phyloP scores from a whole-genome alignment of 768 basidiomycete species.

The Tulasnella sp. region DNA sequence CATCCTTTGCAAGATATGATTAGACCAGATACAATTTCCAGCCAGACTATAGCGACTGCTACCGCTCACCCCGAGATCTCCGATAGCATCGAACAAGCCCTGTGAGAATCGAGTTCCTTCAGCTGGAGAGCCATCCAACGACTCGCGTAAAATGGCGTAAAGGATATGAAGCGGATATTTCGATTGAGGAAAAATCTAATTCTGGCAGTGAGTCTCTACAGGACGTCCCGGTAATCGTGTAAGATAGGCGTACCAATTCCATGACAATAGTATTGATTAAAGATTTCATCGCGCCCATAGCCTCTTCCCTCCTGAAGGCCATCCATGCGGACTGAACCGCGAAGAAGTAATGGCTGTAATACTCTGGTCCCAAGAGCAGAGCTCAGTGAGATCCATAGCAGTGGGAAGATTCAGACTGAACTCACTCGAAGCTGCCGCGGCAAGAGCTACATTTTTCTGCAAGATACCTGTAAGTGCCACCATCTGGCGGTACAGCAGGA shows the following conservation, averaged over 20 bases:
- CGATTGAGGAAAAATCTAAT: slow-evolving; percentile 45
- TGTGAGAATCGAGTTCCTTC: slow-evolving; percentile 45
- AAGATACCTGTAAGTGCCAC: slow-evolving; percentile 46
- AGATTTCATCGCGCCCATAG: slow-evolving; percentile 46
- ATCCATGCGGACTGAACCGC: slow-evolving; percentile 49
- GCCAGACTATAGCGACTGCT: no score
- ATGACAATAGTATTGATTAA: slow-evolving; percentile 78
- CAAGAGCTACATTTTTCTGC: slow-evolving; percentile 55
- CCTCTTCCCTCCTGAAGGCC: slow-evolving; percentile 52
- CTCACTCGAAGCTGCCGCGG: slow-evolving; percentile 64
- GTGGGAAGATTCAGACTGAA: neutral
- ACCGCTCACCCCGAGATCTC: slow-evolving; percentile 58
- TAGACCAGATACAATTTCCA: neutral
- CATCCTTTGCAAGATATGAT: slow-evolving; percentile 35
- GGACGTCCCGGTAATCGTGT: neutral
- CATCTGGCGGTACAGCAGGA: slow-evolving; percentile 55
- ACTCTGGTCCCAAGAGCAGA: slow-evolving; percentile 47
- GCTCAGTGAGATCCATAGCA: neutral
- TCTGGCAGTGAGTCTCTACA: neutral
- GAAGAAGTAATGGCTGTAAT: slow-evolving; percentile 39
- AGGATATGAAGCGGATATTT: slow-evolving; percentile 57
- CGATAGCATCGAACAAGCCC: slow-evolving; percentile 68
- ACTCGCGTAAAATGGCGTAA: slow-evolving; percentile 57
- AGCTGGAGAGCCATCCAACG: slow-evolving; percentile 52
- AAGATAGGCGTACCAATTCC: slow-evolving; percentile 44